Evolutionary conservation across 2,329 filamentous ascomycete genomes (phyloP), one percentile per base, ranked within the genome.

Genomic region (Didymella keratinophila): DNA sequence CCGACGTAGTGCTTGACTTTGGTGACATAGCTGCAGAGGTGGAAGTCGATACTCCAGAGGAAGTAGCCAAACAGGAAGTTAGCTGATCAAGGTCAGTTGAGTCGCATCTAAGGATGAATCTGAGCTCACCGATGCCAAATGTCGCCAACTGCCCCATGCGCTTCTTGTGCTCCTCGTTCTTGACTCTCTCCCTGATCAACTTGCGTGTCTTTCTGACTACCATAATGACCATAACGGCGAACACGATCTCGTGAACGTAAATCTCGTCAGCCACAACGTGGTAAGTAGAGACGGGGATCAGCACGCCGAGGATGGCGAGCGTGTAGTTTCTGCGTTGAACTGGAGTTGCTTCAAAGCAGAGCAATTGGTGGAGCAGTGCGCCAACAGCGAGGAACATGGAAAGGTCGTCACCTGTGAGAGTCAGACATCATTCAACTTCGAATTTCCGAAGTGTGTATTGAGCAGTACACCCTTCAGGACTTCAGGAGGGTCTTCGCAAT

Each of bases 1-100:
- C 86, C 85, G 2, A 87, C 63, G 0, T 52, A 62, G 8, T 74
- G 72, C 47, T 84, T 81, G 11, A 82, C 61, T 0, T 62, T 58
- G 2, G 84, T 81, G 23, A 88, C 74, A 58, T 80, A 69, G 0
- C 71, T 68, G 64, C 86, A 88, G 12, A 79, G 76, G 64, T 84
- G 79, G 10, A 83, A 79, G 44, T 87, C 86, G 16, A 87, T 78
- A 49, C 84, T 81, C 85, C 86, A 88, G 23, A 88, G 69, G 10
- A 79, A 65, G 61, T 84, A 87, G 1, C 80, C 69, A 46, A 82
- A 79, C 49, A 84, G 83, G 0, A 80, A 69, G 30, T 80, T 78
- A 5, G 82, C 72, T 66, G 14, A 11, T n/a, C 3, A 2, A 39
- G 27, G 16, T 60, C 28, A 57, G 42, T 11, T 20, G 12, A 20